A percentile compares a stretch with the other conserved stretches of the same genome.
Conservation (phyloP, 2,329 filamentous ascomycete genomes). For the Cordyceps fumosorosea region DNA sequence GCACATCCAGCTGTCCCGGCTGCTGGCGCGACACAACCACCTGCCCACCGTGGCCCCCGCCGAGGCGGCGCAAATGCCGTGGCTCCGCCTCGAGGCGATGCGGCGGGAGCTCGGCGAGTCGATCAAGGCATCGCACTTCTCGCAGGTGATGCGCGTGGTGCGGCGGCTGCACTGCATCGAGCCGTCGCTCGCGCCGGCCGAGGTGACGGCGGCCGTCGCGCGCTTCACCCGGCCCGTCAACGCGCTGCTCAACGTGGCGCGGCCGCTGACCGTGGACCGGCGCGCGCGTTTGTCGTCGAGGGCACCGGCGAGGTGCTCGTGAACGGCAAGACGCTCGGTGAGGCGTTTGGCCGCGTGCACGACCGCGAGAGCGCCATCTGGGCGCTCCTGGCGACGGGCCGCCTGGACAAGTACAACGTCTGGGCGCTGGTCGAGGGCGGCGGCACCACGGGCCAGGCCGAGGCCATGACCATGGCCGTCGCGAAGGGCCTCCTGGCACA, state of each 20-base stretch:
- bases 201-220: constrained; percentile 58
- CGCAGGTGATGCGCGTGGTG: constrained; percentile 66
- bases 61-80: constrained; percentile 67
- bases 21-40: constrained; percentile 64
- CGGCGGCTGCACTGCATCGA: constrained; percentile 82
- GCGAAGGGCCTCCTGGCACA: constrained; percentile 83
- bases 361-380: constrained; percentile 92
- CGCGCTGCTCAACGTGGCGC: constrained; percentile 57
- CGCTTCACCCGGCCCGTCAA: constrained; percentile 72
- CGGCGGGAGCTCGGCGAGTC: constrained; percentile 63
- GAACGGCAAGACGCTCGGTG: constrained; percentile 79
- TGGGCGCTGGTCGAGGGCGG: constrained; percentile 82
- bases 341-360: constrained; percentile 81
- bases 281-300: constrained; percentile 83
- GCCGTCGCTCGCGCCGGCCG: constrained; percentile 64
- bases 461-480: constrained; percentile 85
- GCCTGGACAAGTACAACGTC: constrained; percentile 94
- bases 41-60: constrained; percentile 62
- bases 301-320: constrained; percentile 84
- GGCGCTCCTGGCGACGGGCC: constrained; percentile 74
- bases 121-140: constrained; percentile 71
- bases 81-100: constrained; percentile 75
- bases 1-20: constrained; percentile 63
- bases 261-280: constrained; percentile 66
- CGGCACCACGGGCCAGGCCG: constrained; percentile 90